Conservation (phyloP, 352 stramenopile species). For the Phytophthora vignae region DNA sequence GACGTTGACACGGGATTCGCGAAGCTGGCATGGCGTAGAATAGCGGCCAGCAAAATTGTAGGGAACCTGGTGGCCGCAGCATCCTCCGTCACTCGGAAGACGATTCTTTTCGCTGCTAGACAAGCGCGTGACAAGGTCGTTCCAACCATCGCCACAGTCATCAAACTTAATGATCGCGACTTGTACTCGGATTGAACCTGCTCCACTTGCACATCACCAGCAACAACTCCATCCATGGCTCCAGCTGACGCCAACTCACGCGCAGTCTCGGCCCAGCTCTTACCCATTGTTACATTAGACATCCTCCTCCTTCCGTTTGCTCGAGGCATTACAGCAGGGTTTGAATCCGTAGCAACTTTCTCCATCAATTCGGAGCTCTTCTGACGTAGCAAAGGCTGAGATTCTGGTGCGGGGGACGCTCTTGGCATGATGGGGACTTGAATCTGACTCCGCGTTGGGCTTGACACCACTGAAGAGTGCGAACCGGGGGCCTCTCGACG, state of each 20-base stretch:
- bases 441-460: background rate
- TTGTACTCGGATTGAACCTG: conserved; percentile 14
- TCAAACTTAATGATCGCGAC: conserved; percentile 10
- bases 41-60: conserved; percentile 44
- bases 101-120: conserved; percentile 46
- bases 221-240: background rate
- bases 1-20: conserved; percentile 13
- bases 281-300: conserved; percentile 2
- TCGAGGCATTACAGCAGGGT: background rate
- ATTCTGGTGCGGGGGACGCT: no score
- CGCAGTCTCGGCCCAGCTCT: conserved; percentile 9
- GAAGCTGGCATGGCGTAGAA: conserved; percentile 59
- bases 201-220: background rate
- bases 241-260: conserved; percentile 1
- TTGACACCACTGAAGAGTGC: background rate
- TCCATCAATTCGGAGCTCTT: conserved; percentile 15
- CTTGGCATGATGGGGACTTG: background rate
- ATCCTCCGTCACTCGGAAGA: conserved; percentile 55
- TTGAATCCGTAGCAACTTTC: background rate
- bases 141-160: conserved; percentile 10
- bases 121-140: conserved; percentile 39
- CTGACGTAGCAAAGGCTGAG: background rate
- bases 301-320: background rate
- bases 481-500: conserved; percentile 6
- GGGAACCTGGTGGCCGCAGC: conserved; percentile 36